Conservation (phyloP, 495 filamentous ascomycete genomes). For the Trichoderma parareesei region DNA sequence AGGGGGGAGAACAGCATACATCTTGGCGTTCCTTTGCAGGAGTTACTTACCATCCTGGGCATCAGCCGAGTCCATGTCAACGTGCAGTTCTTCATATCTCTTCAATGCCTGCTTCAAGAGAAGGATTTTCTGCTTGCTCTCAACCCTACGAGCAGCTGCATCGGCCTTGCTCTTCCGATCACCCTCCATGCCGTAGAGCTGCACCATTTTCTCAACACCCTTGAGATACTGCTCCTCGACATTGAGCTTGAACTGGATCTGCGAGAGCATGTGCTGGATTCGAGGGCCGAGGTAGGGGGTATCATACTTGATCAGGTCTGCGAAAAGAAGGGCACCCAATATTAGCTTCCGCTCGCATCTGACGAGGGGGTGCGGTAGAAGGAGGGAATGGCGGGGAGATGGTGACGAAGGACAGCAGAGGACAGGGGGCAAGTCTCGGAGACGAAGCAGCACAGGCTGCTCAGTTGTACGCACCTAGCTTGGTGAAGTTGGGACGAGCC, state of each 20-base stretch:
- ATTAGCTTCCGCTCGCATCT: not conserved
- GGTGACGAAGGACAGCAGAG: not conserved
- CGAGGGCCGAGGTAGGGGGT: conserved; percentile 91
- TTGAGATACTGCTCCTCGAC: conserved; percentile 99
- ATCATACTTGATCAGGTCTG: conserved; percentile 98
- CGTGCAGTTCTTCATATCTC: conserved; percentile 94
- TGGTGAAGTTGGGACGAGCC: conserved; percentile 81
- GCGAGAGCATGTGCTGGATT: conserved; percentile 98
- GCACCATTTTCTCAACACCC: conserved; percentile 98
- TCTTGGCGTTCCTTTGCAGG: not conserved
- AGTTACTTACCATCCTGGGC: conserved; percentile 65
- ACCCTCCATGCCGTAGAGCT: conserved; percentile 95
- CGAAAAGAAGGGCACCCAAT: not conserved
- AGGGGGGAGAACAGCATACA: conserved; percentile 10
- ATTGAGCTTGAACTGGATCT: conserved; percentile 97
- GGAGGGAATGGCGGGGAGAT: not conserved
- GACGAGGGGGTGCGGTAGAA: not conserved
- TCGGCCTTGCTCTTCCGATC: conserved; percentile 91
- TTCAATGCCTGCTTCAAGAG: conserved; percentile 91
- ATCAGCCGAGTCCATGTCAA: conserved; percentile 83
- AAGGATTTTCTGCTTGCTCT: conserved; percentile 97
- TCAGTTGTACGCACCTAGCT: conserved; percentile 62
- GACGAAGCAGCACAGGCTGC: conserved; percentile 1
- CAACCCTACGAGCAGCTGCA: conserved; percentile 78
- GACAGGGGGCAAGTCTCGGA: not conserved